phyloP scores from a whole-genome alignment of 148 eudicot species.

The Drosera capensis region DNA sequence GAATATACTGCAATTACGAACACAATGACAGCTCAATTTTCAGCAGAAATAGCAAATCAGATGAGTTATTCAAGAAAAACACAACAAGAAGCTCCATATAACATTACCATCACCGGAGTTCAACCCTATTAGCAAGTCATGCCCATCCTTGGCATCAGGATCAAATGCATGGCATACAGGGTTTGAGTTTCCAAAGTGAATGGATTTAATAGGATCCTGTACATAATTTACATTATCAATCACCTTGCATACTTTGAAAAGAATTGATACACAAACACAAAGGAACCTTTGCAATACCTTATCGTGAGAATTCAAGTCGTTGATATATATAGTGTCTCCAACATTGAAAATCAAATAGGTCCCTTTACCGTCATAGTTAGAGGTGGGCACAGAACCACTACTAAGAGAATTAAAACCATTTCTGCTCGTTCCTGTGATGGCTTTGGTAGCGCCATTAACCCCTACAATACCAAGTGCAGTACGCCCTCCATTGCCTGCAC shows the following conservation, averaged over 20 bases:
- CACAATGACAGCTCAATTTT: neutral
- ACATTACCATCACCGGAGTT: conserved; percentile 23
- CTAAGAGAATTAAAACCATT: conserved; percentile 15
- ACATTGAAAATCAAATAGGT: conserved; percentile 25
- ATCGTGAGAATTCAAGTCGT: conserved; percentile 23
- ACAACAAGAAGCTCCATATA: neutral
- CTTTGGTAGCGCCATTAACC: conserved; percentile 18
- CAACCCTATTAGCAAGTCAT: conserved; percentile 32
- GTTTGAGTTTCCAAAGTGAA: conserved; percentile 24
- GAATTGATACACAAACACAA: neutral
- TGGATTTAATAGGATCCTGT: conserved; percentile 28
- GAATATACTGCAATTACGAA: conserved; percentile 22
- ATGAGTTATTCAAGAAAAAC: neutral
- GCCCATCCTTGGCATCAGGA: conserved; percentile 27
- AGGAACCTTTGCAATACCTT: conserved; percentile 13
- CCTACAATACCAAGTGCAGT: conserved; percentile 22
- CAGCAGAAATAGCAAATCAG: neutral
- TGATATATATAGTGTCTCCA: conserved; percentile 22
- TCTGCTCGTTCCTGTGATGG: conserved; percentile 13
- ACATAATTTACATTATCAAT: neutral
- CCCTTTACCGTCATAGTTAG: conserved; percentile 28
- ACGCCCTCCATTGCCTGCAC: conserved; percentile 18
- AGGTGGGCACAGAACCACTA: conserved; percentile 8
- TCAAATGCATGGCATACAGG: conserved; percentile 30
- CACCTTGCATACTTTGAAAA: too few relatives aligned